Base-by-base conservation (phyloP, 805 yeast genomes). In the Wilhelminamyces savonicus region DNA sequence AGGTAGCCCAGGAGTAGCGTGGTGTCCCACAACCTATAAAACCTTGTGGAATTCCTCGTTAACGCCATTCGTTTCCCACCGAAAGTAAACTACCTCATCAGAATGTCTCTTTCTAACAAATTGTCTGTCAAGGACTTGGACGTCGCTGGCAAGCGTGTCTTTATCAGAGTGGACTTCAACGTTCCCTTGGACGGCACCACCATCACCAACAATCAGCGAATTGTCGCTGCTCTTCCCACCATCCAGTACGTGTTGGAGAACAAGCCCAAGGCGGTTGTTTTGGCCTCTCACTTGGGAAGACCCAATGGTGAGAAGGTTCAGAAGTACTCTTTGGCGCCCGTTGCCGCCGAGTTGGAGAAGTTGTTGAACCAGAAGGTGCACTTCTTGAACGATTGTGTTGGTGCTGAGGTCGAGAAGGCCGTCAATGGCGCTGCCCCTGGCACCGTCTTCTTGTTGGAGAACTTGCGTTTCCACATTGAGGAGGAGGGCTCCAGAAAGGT, bases 201-300 rank as follows among this genome's bases (percentile, higher is more conserved):
- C 60, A 92, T 92, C 74, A 94, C 99, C 71, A 92, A 94, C 79
- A 94, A 92, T 75, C 97, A 92, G 73, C 82, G 99, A 72, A 92
- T 92, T 57, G 97, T 88, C 53, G 99, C 98, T 61, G 98, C 99
- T 48, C 70, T 94, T 53, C 99, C 99, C 64, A 90, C 99, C 49
- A 92, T 92, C 71, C 66, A 94, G 68, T 92, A 90, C 63, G 97
- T 90, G 31, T 70, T 83, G 59, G 90, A 84, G 58, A 81, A 90
- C 48, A 76, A 82, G 54, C 95, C 99, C 58, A 86, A 82, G 74
- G 85, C 78, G 46, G 80, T 92, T 46, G 71, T 92, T 48, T 76
- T 92, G 50, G 97, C 97, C 44, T 88, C 97, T 38, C 99, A 92
- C 65, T 76, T 92, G 62, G 99, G 99, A 57, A 87, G 99, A 74